Evolutionary conservation across 192 early-diverging fungal species (phyloP).

Genomic region (Pilobolus umbonatus): DNA sequence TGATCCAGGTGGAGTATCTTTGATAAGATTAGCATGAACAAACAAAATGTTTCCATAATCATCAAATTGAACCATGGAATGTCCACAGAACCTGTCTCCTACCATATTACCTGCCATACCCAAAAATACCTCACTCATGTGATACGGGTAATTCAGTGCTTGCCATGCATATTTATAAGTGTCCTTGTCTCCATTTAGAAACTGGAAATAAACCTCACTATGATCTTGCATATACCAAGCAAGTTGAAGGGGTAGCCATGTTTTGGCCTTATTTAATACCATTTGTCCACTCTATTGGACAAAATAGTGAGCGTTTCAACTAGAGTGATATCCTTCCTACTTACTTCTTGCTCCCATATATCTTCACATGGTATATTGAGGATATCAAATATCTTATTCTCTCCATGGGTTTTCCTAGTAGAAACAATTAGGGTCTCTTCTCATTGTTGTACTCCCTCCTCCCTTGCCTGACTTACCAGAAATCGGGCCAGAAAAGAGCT

Average conservation of each 20-base stretch:
- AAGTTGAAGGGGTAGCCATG: constrained; percentile 33
- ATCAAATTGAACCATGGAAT: constrained; percentile 29
- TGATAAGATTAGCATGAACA: constrained; percentile 34
- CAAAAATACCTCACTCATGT: constrained; percentile 22
- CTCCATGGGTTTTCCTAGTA: constrained; percentile 31
- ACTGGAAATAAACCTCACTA: constrained; percentile 30
- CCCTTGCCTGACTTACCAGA: constrained; percentile 34
- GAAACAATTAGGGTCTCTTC: background rate
- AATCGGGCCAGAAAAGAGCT: constrained; percentile 49
- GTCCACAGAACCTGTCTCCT: constrained; percentile 27
- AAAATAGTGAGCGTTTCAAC: background rate
- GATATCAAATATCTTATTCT: constrained; percentile 37
- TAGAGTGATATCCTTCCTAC: background rate
- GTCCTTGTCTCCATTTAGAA: constrained; percentile 39
- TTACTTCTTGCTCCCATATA: constrained; percentile 42
- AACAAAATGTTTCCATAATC: constrained; percentile 20
- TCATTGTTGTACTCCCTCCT: background rate
- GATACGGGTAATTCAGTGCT: constrained; percentile 18
- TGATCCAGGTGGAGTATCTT: constrained; percentile 20
- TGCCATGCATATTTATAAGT: constrained; percentile 35
- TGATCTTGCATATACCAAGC: constrained; percentile 31
- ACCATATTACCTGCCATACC: constrained; percentile 31
- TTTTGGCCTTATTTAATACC: constrained; percentile 25
- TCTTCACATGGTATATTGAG: constrained; percentile 26
- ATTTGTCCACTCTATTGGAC: constrained; percentile 29